Evolutionary conservation across 352 stramenopile species (phyloP).

Genomic region (Globisporangium polare): DNA sequence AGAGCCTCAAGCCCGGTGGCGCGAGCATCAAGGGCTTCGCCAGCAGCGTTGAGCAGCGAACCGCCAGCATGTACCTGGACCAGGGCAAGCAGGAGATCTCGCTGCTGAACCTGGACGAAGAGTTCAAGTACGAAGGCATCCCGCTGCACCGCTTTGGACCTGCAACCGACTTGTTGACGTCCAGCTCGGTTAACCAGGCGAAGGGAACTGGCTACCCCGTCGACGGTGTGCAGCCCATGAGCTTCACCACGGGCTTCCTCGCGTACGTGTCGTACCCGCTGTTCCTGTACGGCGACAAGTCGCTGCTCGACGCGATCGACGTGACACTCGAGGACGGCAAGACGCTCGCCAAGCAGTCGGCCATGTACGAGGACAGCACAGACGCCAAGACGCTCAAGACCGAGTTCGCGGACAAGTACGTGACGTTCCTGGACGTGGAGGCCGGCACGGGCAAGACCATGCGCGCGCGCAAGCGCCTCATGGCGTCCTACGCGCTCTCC

Average conservation of each 20-base stretch:
- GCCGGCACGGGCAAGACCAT: slow-evolving; percentile 22
- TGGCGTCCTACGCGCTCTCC: slow-evolving; percentile 29
- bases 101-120: slow-evolving; percentile 25
- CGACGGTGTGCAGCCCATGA: slow-evolving; percentile 34
- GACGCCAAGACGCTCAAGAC: slow-evolving; percentile 23
- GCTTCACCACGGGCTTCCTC: slow-evolving; percentile 33
- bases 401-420: slow-evolving; percentile 27
- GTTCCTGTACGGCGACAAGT: slow-evolving; percentile 31
- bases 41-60: slow-evolving; percentile 6
- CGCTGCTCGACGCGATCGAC: slow-evolving; percentile 20
- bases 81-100: slow-evolving; percentile 33
- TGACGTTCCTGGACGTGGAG: slow-evolving; percentile 34
- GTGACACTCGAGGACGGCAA: slow-evolving; percentile 27
- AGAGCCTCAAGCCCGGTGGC: slow-evolving; percentile 17
- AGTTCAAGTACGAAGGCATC: slow-evolving; percentile 27
- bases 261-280: slow-evolving; percentile 39
- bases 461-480: slow-evolving; percentile 24
- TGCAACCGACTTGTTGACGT: slow-evolving; percentile 17
- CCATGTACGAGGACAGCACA: slow-evolving; percentile 21
- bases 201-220: slow-evolving; percentile 26
- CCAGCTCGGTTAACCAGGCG: slow-evolving; percentile 12
- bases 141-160: slow-evolving; percentile 31
- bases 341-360: slow-evolving; percentile 15
- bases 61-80: slow-evolving; percentile 23
- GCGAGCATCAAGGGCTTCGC: slow-evolving; percentile 26